phyloP scores from a whole-genome alignment of 2,329 filamentous ascomycete genomes.

The Metarhizium brunneum region DNA sequence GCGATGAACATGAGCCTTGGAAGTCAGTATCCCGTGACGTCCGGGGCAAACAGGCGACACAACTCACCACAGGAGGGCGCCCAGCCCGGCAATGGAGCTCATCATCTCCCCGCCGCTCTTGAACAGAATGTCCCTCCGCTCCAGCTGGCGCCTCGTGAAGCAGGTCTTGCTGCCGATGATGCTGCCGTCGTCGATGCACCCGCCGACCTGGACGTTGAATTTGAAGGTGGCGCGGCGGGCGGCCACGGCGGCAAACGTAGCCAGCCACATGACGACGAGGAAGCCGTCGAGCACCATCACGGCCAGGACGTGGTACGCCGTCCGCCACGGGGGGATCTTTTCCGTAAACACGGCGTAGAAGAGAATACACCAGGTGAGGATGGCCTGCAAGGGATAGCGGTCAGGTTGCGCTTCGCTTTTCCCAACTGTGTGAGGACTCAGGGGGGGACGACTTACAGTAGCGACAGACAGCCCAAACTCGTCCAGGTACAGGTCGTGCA shows the following conservation, averaged over 20 bases:
- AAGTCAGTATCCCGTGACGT: not conserved
- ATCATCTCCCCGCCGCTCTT: slow-evolving; percentile 25
- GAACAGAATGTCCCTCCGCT: slow-evolving; percentile 21
- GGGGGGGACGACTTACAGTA: slow-evolving; percentile 21
- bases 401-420: not conserved
- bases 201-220: slow-evolving; percentile 19
- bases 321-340: slow-evolving; percentile 23
- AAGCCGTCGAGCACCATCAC: slow-evolving; percentile 33
- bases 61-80: slow-evolving; percentile 31
- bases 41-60: too few species aligned
- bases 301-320: slow-evolving; percentile 34
- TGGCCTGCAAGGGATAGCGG: slow-evolving; percentile 17
- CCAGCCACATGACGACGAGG: slow-evolving; percentile 38
- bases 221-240: slow-evolving; percentile 27
- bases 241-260: slow-evolving; percentile 31
- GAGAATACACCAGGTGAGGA: slow-evolving; percentile 37
- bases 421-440: not conserved
- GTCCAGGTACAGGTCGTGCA: slow-evolving; percentile 30
- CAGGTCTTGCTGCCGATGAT: slow-evolving; percentile 29
- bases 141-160: slow-evolving; percentile 16
- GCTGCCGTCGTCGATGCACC: slow-evolving; percentile 29
- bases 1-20: slow-evolving; percentile 29
- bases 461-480: slow-evolving; percentile 30
- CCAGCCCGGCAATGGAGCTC: slow-evolving; percentile 32
- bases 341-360: slow-evolving; percentile 33